These are phyloP conservation scores for Glomus cerebriforme DNA, from an alignment of 192 early-diverging fungal genomes.

Conservation along the genomic window DNA sequence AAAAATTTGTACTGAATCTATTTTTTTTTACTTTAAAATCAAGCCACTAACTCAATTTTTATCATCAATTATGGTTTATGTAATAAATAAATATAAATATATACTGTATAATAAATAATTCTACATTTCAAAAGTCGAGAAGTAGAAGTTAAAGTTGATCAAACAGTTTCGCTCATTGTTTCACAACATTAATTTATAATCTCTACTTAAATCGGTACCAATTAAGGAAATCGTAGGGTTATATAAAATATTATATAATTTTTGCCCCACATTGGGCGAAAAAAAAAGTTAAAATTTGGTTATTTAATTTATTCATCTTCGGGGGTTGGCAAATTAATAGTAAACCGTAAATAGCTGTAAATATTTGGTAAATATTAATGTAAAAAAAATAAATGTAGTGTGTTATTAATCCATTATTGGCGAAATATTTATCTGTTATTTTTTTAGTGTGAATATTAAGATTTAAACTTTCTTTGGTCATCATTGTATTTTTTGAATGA, in stretches of 20 bases:
- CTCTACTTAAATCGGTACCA: not conserved
- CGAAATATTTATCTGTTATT: conserved; percentile 4
- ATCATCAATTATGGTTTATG: no score
- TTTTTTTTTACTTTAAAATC: no score
- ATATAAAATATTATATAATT: not conserved
- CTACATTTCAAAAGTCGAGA: not conserved
- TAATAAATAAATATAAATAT: no score
- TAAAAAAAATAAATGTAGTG: conserved; percentile 16
- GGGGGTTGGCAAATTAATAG: not conserved
- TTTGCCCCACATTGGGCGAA: not conserved
- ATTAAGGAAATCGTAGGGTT: not conserved
- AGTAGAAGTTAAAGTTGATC: not conserved
- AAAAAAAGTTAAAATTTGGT: not conserved
- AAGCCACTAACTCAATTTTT: no score
- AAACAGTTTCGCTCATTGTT: not conserved
- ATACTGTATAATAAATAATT: no score
- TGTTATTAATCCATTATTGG: conserved; percentile 16
- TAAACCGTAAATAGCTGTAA: conserved; percentile 10
- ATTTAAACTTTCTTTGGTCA: no score
- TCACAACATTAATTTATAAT: not conserved
- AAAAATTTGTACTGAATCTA: no score
- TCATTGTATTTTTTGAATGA: no score
- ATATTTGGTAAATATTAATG: conserved; percentile 2
- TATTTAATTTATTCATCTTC: not conserved
- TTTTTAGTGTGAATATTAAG: no score